A percentile compares a stretch with the other conserved stretches of the same genome.
Evolutionary conservation across 208 protist genomes (phyloP).

Genomic region (Trypanosomatidae sp.): DNA sequence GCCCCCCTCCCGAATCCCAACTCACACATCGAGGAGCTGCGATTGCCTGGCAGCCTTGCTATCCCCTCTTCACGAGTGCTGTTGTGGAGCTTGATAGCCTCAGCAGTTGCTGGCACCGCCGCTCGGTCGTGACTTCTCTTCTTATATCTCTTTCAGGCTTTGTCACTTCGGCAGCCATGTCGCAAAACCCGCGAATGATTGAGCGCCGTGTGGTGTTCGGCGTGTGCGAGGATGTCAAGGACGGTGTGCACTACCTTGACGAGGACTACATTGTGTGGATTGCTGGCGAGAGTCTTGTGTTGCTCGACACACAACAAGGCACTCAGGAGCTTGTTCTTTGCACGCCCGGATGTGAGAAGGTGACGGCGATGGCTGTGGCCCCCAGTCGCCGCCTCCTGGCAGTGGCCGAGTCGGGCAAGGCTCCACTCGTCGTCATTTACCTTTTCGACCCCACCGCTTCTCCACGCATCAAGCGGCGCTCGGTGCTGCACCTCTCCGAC

Average conservation of each 20-base stretch:
- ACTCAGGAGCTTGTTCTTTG: constrained; percentile 91
- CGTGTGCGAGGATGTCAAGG: constrained; percentile 89
- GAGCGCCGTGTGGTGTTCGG: constrained; percentile 93
- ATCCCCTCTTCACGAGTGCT: neutral
- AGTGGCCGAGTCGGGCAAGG: constrained; percentile 91
- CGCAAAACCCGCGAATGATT: constrained; percentile 74
- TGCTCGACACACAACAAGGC: constrained; percentile 92
- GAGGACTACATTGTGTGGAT: constrained; percentile 94
- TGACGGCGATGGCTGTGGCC: constrained; percentile 91
- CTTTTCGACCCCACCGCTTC: constrained; percentile 79
- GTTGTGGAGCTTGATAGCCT: neutral
- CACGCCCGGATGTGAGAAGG: constrained; percentile 81
- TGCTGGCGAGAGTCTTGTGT: constrained; percentile 87
- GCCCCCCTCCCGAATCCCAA: neutral
- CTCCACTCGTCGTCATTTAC: constrained; percentile 90
- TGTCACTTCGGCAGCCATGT: constrained; percentile 18
- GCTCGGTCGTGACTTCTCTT: neutral
- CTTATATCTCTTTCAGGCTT: constrained; percentile 1
- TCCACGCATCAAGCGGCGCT: constrained; percentile 84
- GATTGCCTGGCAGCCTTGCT: neutral
- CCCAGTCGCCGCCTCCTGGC: constrained; percentile 93
- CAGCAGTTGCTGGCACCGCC: neutral
- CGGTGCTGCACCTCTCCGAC: constrained; percentile 81
- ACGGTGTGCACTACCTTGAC: constrained; percentile 94
- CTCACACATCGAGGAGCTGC: neutral